Evolutionary conservation across 805 yeast genomes (phyloP).

Genomic region (Diddensiella caesifluorescens): DNA sequence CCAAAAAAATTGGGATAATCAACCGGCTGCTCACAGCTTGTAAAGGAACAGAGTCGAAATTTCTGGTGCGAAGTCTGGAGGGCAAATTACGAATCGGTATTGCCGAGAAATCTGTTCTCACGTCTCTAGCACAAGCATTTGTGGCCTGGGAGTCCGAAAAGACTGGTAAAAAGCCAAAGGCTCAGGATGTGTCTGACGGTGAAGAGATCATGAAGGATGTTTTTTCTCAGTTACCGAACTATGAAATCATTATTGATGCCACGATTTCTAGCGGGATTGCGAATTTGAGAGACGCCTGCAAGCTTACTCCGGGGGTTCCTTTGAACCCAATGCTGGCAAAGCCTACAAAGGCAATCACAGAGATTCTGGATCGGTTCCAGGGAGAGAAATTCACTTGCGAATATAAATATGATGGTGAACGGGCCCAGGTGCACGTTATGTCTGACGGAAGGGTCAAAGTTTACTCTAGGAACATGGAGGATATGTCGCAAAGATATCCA

Average conservation of each 20-base stretch:
- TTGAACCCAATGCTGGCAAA: slow-evolving; percentile 97
- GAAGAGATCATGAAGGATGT: slow-evolving; percentile 81
- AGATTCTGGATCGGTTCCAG: slow-evolving; percentile 82
- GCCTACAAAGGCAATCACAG: slow-evolving; percentile 92
- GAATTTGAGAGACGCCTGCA: slow-evolving; percentile 60
- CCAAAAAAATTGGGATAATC: slow-evolving; percentile 68
- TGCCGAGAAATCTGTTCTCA: slow-evolving; percentile 87
- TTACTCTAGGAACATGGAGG: slow-evolving; percentile 92
- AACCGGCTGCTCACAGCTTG: slow-evolving; percentile 83
- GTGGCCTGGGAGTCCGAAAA: slow-evolving; percentile 50
- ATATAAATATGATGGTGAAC: slow-evolving; percentile 95
- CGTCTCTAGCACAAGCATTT: slow-evolving; percentile 80
- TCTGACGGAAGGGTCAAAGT: slow-evolving; percentile 60
- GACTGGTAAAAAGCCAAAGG: slow-evolving; percentile 28
- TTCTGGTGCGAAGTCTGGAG: slow-evolving; percentile 80
- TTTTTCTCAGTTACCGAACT: slow-evolving; percentile 85
- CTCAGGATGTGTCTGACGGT: slow-evolving; percentile 52
- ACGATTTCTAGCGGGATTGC: slow-evolving; percentile 64
- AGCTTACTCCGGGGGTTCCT: slow-evolving; percentile 86
- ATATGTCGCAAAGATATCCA: slow-evolving; percentile 94
- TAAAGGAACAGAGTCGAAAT: slow-evolving; percentile 83
- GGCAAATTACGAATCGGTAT: slow-evolving; percentile 90
- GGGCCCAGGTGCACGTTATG: slow-evolving; percentile 87
- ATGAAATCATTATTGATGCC: slow-evolving; percentile 66
- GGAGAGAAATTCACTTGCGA: slow-evolving; percentile 88